Conservation (phyloP, 192 early-diverging fungal species). For the Chytriomyces hyalinus region DNA sequence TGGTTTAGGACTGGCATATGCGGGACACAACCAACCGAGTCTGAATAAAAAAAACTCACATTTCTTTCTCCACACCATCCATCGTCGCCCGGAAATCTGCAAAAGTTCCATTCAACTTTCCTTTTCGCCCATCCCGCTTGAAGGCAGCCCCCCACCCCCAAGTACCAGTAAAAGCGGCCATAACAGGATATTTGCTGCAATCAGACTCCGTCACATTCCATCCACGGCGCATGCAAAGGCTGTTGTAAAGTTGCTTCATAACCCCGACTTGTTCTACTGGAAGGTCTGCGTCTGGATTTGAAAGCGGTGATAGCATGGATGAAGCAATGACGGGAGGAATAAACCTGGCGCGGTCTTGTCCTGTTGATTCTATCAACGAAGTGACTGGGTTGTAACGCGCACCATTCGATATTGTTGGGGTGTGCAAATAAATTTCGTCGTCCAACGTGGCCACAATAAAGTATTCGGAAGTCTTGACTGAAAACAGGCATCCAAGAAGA, state of each 20-base stretch:
- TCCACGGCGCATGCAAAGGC: constrained; percentile 3
- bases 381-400: neutral
- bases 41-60: constrained; percentile 8
- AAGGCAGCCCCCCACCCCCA: constrained; percentile 5
- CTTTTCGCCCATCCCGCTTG: neutral
- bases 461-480: neutral
- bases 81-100: neutral
- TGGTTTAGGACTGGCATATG: neutral
- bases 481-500: constrained; percentile 18
- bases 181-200: constrained; percentile 3
- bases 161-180: constrained; percentile 12
- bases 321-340: constrained; percentile 10
- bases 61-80: constrained; percentile 18
- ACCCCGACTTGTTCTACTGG: neutral
- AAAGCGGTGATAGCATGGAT: neutral
- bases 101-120: constrained; percentile 22
- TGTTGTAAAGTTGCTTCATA: constrained; percentile 19
- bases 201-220: neutral
- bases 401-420: too few relatives aligned
- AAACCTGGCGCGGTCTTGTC: constrained; percentile 5
- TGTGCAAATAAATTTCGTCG: neutral
- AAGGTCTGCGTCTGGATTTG: constrained; percentile 12
- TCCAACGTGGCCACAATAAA: constrained; percentile 15
- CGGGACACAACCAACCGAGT: neutral
- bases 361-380: neutral